Evolutionary conservation across 2,329 filamentous ascomycete species (phyloP).

Genomic region (Penicillium sp.): DNA sequence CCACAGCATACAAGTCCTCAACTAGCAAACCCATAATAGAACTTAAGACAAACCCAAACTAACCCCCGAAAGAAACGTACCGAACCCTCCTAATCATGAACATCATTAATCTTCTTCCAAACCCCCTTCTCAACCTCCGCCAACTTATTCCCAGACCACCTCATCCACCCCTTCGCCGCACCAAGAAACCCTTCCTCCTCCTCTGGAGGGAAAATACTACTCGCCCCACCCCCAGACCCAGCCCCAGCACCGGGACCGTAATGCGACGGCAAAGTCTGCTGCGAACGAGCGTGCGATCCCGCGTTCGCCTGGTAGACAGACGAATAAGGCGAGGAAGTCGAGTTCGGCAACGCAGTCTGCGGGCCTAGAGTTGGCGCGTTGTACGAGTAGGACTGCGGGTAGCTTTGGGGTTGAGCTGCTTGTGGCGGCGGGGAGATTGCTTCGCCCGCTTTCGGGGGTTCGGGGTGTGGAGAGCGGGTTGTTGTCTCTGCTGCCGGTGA

Average conservation of each 20-base stretch:
- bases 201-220: slow-evolving; percentile 15
- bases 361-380: background rate
- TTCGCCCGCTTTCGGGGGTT: slow-evolving; percentile 21
- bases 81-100: slow-evolving; percentile 25
- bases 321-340: slow-evolving; percentile 26
- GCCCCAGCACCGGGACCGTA: background rate
- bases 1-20: background rate
- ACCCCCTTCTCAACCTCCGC: slow-evolving; percentile 48
- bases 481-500: background rate
- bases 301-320: slow-evolving; percentile 26
- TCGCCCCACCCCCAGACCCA: slow-evolving; percentile 14
- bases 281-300: background rate
- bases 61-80: background rate
- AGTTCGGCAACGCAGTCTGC: slow-evolving; percentile 17
- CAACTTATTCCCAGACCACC: slow-evolving; percentile 40
- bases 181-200: slow-evolving; percentile 38
- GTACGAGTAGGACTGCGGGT: slow-evolving; percentile 17
- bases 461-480: slow-evolving; percentile 12
- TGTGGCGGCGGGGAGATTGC: background rate
- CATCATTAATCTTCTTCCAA: slow-evolving; percentile 48
- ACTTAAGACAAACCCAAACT: background rate
- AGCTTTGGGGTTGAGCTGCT: background rate
- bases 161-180: slow-evolving; percentile 45
- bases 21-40: background rate
- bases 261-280: slow-evolving; percentile 19